Conservation (phyloP, 2,329 filamentous ascomycete species). For the Botryotinia narcissicola region DNA sequence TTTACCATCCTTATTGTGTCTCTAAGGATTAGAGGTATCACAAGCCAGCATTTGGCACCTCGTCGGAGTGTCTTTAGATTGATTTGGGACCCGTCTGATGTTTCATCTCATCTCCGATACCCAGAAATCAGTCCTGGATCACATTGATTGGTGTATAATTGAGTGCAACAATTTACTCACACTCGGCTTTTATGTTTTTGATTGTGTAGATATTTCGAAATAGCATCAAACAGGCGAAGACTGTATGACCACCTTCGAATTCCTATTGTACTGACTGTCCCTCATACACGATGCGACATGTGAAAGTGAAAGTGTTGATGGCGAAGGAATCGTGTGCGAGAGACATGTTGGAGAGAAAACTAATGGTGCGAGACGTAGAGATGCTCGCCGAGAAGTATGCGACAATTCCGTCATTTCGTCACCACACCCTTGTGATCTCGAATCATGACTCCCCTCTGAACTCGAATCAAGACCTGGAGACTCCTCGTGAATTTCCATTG, state of each 20-base stretch:
- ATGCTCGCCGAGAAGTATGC: neutral
- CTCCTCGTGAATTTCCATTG: too few species aligned
- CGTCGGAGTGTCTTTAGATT: neutral
- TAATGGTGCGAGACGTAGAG: neutral
- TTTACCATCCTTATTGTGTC: neutral
- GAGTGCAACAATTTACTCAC: neutral
- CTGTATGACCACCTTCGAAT: neutral
- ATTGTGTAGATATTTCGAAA: neutral
- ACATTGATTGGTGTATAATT: accelerated
- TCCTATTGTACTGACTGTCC: neutral
- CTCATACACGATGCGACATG: neutral
- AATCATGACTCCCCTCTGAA: neutral
- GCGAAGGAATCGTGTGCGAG: neutral
- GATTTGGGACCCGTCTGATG: neutral
- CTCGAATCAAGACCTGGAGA: neutral
- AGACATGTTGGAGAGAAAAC: neutral
- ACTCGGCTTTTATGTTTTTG: neutral
- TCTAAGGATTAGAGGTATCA: neutral
- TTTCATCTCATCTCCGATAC: neutral
- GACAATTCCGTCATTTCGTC: neutral
- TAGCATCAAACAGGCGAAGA: neutral
- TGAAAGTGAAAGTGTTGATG: neutral
- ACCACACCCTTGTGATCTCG: neutral
- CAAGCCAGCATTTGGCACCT: neutral
- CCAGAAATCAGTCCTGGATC: too few species aligned